Base-by-base conservation (phyloP, 2,329 filamentous ascomycete species). In the Cylindrodendrum hubeiense region DNA sequence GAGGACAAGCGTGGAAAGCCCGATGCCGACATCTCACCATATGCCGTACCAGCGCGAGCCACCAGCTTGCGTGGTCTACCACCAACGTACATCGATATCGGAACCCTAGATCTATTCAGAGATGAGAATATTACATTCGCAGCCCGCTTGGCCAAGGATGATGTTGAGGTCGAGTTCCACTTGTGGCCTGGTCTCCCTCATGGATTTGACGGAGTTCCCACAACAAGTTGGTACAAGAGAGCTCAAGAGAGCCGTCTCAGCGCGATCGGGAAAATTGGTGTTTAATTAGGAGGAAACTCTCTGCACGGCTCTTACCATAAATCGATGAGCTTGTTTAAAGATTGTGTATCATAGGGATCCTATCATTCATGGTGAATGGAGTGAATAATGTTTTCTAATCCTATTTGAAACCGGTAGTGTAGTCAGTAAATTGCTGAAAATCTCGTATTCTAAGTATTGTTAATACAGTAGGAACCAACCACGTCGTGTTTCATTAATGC, bases 31-130 rank as follows among this genome's bases (percentile, higher is more conserved):
- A 49, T 60, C 46, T 51, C 46, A 13, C 46, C 56, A 15, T 60
- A 60, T 52, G 37, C 56, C 13, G 56, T 24, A 47, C 56, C 56
- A 2, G 56, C 56, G 24, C 33, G 56, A 51, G 46, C 56, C 22
- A 52, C 9, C 8, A 33, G 28, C n/a, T 15, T 60, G 9, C 24
- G 30, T 15, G 56, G 46, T 15, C 37, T 60, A 3, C 56, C 56
- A 4, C 24, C 46, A 1, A 28, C 47, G 4, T 60, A 41, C 28
- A 60, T 60, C 12, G 56, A 60, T 5, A 24, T 51, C 9, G 56
- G 56, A 13, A 24, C 22, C 21, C n/a, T 52, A 17, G 56, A 60
- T n/a, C n/a, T 60, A 2, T 52, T 60, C 10, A 50, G 46, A 7
- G 46, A 51, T 21, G 56, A 60, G 19, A 15, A 30, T 21, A 33